These are phyloP conservation scores for Micractinium conductrix DNA, from an alignment of 139 green algal genomes.

Conservation along the genomic window DNA sequence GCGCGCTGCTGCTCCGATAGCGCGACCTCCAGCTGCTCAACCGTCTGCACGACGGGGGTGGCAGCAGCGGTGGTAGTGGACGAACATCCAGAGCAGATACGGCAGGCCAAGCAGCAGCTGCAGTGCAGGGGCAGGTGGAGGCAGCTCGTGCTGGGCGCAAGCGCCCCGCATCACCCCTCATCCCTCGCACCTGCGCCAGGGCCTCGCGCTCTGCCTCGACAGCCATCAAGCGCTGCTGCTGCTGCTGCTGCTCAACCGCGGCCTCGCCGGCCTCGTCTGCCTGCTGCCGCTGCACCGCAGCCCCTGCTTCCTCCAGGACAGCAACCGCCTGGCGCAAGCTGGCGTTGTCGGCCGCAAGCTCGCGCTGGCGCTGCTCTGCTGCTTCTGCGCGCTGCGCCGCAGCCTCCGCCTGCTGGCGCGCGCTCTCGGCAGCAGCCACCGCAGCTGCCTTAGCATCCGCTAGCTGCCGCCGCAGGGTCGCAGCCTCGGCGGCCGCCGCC, in stretches of 20 bases:
- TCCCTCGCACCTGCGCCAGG: not conserved
- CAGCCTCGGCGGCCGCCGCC: not conserved
- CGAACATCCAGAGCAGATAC: too few relatives aligned
- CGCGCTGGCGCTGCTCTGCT: conserved; percentile 25
- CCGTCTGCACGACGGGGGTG: not conserved
- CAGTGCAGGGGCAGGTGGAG: too few relatives aligned
- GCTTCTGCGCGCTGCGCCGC: not conserved
- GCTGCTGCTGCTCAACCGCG: not conserved
- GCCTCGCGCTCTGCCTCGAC: not conserved
- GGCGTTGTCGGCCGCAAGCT: not conserved
- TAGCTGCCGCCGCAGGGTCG: not conserved
- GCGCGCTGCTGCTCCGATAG: conserved; percentile 8
- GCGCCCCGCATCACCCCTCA: too few relatives aligned
- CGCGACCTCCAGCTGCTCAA: not conserved
- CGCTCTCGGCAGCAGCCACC: not conserved
- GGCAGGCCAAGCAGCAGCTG: too few relatives aligned
- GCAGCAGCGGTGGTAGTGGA: too few relatives aligned
- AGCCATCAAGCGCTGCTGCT: not conserved
- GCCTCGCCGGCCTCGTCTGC: not conserved
- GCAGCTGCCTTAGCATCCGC: not conserved
- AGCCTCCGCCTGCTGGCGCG: not conserved
- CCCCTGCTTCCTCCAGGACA: not conserved
- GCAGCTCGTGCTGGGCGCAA: too few relatives aligned
- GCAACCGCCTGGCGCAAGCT: conserved; percentile 20
- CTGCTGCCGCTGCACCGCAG: not conserved